Evolutionary conservation across 345 rosid genomes (phyloP), one percentile per base, ranked within the genome.

Genomic region (Heritiera littoralis): DNA sequence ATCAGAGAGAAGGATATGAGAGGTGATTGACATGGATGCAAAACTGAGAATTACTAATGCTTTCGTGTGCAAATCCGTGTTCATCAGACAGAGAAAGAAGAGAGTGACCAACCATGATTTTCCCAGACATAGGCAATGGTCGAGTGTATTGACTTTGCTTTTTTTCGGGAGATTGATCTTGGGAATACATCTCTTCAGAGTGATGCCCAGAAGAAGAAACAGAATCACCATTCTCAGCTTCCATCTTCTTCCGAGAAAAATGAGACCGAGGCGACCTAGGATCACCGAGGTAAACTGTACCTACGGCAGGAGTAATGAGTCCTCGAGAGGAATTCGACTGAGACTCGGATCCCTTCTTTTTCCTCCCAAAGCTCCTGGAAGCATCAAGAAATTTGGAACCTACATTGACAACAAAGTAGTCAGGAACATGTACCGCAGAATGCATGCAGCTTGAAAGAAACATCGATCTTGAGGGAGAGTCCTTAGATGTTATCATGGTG

Each of bases 311-410:
- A 5, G 32, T 43, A 15, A 81, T 86, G 77, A 43, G 49, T 9
- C 72, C 77, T 72, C 63, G 81, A 46, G 91, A 87, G 14, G 98
- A 74, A 43, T 15, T 78, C 46, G 88, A 0, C 58, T 54, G 58
- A 15, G 89, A 81, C 70, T 81, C 65, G 17, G 88, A 46, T 80
- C 81, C 89, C 66, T 88, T 89, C 88, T 91, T 86, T 76, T 86
- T 89, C 83, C 86, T 86, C 75, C 90, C 89, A 73, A 90, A 86
- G 89, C 94, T 92, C 66, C 85, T 82, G 54, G 93, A 76, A 74
- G 80, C 76, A 46, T 83, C 86, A 79, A 86, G 84, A 64, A 81
- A 64, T 80, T 75, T 76, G 74, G 92, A 88, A 60, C 86, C 97
- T 88, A 86, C 72, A 64, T 84, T 7, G 75, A 79, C 38, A 43